phyloP scores from a whole-genome alignment of 2,329 filamentous ascomycete genomes.

The Venturia aucupariae region DNA sequence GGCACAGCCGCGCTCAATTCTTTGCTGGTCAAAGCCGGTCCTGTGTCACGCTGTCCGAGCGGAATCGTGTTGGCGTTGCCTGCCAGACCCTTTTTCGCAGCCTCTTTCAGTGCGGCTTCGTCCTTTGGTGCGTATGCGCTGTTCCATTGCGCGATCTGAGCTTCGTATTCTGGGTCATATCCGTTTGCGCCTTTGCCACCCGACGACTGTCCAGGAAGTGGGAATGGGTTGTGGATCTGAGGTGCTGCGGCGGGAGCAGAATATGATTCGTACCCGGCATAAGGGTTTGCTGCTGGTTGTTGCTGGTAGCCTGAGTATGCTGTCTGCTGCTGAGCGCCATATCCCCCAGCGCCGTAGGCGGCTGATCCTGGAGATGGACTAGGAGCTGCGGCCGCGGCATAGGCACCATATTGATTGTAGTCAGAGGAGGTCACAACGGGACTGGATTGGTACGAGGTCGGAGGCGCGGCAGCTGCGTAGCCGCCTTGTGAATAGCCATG shows the following conservation, averaged over 20 bases:
- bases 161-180: constrained; percentile 70
- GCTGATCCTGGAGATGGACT: constrained; percentile 1
- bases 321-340: constrained; percentile 7
- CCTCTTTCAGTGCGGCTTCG: constrained; percentile 24
- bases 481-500: background rate
- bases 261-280: constrained; percentile 34
- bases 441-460: constrained; percentile 20
- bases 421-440: constrained; percentile 18
- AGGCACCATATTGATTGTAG: background rate
- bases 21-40: constrained; percentile 27
- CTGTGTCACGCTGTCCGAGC: constrained; percentile 18
- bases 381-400: constrained; percentile 3
- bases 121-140: constrained; percentile 70
- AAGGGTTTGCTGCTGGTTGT: background rate
- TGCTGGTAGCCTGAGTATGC: constrained; percentile 10
- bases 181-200: constrained; percentile 28
- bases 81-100: constrained; percentile 25
- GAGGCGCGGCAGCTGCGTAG: constrained; percentile 4
- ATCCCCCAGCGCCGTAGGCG: background rate
- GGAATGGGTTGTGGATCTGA: constrained; percentile 75
- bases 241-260: constrained; percentile 40
- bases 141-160: constrained; percentile 91
- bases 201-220: constrained; percentile 45
- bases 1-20: constrained; percentile 34
- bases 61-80: constrained; percentile 34